phyloP scores from a whole-genome alignment of 805 yeast species.

The Ogataea kodamae region DNA sequence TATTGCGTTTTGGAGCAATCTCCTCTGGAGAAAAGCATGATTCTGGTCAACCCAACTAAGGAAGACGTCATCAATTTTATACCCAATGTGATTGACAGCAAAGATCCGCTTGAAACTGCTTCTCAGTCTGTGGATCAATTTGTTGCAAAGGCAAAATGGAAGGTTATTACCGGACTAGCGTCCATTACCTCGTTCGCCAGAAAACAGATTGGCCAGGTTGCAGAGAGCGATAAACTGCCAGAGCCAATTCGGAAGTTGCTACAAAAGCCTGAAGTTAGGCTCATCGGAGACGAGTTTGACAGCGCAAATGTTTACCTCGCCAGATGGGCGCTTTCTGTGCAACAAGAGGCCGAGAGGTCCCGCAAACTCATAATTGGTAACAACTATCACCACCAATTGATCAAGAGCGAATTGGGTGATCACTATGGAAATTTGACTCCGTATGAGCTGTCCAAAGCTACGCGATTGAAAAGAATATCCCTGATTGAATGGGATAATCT shows the following conservation, averaged over 20 bases:
- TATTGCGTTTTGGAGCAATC: conserved; percentile 65
- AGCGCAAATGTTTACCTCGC: conserved; percentile 90
- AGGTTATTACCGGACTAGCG: conserved; percentile 78
- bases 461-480: conserved; percentile 65
- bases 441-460: conserved; percentile 55
- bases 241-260: conserved; percentile 54
- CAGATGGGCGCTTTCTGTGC: conserved; percentile 94
- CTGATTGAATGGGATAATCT: conserved; percentile 78
- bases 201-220: conserved; percentile 58
- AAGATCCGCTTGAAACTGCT: conserved; percentile 34
- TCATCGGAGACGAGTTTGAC: conserved; percentile 85
- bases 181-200: conserved; percentile 65
- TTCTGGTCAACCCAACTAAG: conserved; percentile 73
- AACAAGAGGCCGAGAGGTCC: conserved; percentile 78
- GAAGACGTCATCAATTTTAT: conserved; percentile 60
- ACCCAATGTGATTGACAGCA: conserved; percentile 39
- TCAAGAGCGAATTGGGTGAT: conserved; percentile 60
- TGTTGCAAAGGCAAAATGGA: conserved; percentile 77
- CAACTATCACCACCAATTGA: conserved; percentile 51
- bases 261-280: conserved; percentile 73
- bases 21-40: conserved; percentile 66
- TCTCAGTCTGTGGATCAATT: conserved; percentile 42
- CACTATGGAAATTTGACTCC: conserved; percentile 48
- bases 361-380: conserved; percentile 51
- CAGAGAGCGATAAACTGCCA: conserved; percentile 45